Base-by-base conservation (phyloP, 441 rosid species). In the Capsella rubella region DNA sequence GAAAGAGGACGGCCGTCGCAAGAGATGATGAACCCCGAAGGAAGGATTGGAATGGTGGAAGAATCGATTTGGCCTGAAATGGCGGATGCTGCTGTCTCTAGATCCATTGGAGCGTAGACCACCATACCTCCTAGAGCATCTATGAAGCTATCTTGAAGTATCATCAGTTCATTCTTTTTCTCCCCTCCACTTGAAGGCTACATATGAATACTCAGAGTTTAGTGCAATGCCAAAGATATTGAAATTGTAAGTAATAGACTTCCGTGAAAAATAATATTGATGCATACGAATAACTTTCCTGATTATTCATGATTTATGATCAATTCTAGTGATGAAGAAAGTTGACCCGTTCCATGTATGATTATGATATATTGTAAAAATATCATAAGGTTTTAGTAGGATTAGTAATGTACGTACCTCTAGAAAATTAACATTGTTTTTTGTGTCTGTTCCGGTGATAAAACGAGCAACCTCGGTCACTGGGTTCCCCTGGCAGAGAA, bases 21-120 rank as follows among this genome's bases (percentile, higher is more conserved):
- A 0, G 94, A 85, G 69, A 88, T 84, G n/a, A 82, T 69, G 75
- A 92, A 86, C 25, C 97, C 97, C 0, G 94, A 90, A 32, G 97
- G 93, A 59, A 92, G 91, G 18, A 92, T 69, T 5, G 88, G 87
- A 35, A 89, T 76, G 1, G 5, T 3, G 0, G 80, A 67, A 18
- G 85, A n/a, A 34, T 84, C 85, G 15, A 49, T 15, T 65, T 52
- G 73, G 0, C 91, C 91, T 5, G 64, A 64, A 27, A 81, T 49
- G 9, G 82, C 87, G 6, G 29, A 0, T 34, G 10, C 46, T 31
- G 67, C 67, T 9, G 11, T 45, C 1, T 63, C 21, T 15, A 68
- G 4, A 52, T 69, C 75, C 75, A 89, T 31, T 57, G 82, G 93
- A 61, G 92, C 86, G 72, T 86, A 89, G 4, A 86, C 87, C 15